Percentiles rank a stretch among this genome's conserved stretches.
Evolutionary conservation across 176 grass and related monocot genomes (phyloP).

Genomic region (Metroxylon sagu): DNA sequence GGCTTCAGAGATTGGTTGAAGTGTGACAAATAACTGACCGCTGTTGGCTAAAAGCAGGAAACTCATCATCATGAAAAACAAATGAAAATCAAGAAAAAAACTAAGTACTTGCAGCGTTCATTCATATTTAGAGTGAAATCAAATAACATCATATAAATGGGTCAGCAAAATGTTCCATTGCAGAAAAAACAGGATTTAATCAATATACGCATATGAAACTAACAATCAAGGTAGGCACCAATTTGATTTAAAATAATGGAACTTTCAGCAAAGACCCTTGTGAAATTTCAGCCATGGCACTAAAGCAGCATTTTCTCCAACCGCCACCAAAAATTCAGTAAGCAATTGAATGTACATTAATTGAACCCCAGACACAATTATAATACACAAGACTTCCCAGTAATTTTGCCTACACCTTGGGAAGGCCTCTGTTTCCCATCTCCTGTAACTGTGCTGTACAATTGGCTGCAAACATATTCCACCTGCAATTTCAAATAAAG

Average conservation of each 20-base stretch:
- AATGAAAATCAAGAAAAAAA: too few species aligned
- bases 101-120: too few species aligned
- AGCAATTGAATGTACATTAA: conserved; percentile 2
- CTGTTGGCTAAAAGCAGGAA: too few species aligned
- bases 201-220: too few species aligned
- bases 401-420: conserved; percentile 6
- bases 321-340: neutral
- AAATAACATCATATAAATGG: too few species aligned
- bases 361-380: neutral
- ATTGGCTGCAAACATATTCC: neutral
- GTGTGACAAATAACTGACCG: too few species aligned
- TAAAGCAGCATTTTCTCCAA: neutral
- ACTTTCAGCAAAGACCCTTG: neutral
- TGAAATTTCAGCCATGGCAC: neutral
- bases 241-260: neutral
- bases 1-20: too few species aligned
- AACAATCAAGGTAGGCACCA: neutral
- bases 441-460: conserved; percentile 1
- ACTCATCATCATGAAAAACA: too few species aligned
- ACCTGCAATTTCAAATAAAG: conserved; percentile 2
- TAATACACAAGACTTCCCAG: conserved; percentile 4
- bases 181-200: too few species aligned
- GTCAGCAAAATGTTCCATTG: too few species aligned
- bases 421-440: conserved; percentile 1
- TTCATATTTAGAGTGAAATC: too few species aligned